Base-by-base conservation (phyloP, 441 rosid species). In the Isatis lusitanica region DNA sequence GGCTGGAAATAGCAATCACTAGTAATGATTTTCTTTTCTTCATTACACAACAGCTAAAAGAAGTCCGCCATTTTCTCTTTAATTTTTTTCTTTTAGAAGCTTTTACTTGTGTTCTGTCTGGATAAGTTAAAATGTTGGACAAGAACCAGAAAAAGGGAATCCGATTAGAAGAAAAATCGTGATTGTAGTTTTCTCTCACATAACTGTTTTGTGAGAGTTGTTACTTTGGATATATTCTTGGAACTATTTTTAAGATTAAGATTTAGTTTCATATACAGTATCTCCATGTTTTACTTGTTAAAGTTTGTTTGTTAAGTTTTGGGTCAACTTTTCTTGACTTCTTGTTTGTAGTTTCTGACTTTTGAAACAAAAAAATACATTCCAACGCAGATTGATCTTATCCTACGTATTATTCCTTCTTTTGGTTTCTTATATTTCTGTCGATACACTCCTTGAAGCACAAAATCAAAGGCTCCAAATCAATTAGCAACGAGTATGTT, bases 131-230 rank as follows among this genome's bases (percentile, higher is more conserved):
- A 75, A 52, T 51, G 64, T 43, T 75, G 73, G 78, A 60, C 56
- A 68, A 21, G 71, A 73, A 73, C 50, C 17, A 64, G 48, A 44
- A 46, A 66, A 58, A 62, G 44, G 63, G 57, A 74, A 74, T 74
- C 78, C 78, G 73, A 74, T 67, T 67, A 18, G 6, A 66, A 74
- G 61, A 47, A 17, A 67, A 60, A 74, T 74, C 73, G 78, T 74
- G 78, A 74, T 66, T 74, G 62, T 74, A 74, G 77, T 43, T 10
- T 44, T 46, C 13, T 65, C 65, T 67, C 51, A 4, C 21, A 53
- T 55, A 2, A 42, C 40, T 53, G n/a, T 39, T 7, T 52, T 66
- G 42, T 50, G 57, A n/a, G 60, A 16, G 59, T 46, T 35, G 57
- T 64, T 66, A 40, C 39, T 67, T 59, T 50, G 48, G 44, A 58